Evolutionary conservation across 169 alveolate genomes (phyloP).

Genomic region (Nephromyces sp.): DNA sequence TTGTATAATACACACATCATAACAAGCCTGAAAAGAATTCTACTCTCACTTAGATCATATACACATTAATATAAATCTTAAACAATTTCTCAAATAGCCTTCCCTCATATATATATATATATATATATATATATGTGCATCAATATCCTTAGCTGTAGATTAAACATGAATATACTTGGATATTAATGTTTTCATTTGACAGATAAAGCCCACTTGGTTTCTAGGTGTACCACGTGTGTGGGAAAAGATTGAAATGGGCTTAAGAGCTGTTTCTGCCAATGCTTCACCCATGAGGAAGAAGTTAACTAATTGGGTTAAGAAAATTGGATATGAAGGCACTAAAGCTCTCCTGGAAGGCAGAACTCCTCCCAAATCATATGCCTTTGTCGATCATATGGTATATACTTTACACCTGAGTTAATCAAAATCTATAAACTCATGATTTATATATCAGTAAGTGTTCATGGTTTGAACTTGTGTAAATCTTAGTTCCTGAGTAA

Average conservation of each 20-base stretch:
- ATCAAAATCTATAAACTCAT: background rate
- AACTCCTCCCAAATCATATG: constrained; percentile 41
- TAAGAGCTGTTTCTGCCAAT: constrained; percentile 47
- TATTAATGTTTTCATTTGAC: too few relatives aligned
- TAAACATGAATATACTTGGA: too few relatives aligned
- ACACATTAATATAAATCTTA: too few relatives aligned
- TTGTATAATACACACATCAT: too few relatives aligned
- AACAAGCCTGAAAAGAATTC: too few relatives aligned
- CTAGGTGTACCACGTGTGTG: constrained; percentile 74
- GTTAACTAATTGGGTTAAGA: constrained; percentile 57
- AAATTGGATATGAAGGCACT: constrained; percentile 43
- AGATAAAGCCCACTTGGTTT: constrained; percentile 57
- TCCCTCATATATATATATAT: too few relatives aligned
- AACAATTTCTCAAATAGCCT: too few relatives aligned
- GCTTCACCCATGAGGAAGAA: constrained; percentile 23
- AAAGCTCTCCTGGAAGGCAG: constrained; percentile 29
- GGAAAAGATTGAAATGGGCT: constrained; percentile 68
- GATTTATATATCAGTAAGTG: too few relatives aligned
- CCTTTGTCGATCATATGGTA: constrained; percentile 42
- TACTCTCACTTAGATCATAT: too few relatives aligned
- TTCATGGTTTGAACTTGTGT: too few relatives aligned
- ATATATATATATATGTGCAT: too few relatives aligned
- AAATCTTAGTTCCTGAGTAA: background rate
- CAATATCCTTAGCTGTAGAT: too few relatives aligned
- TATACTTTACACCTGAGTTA: constrained; percentile 10